Evolutionary conservation across 306 rosid genomes (phyloP), one percentile per base, ranked within the genome.

Genomic region (Potentilla sterilis): DNA sequence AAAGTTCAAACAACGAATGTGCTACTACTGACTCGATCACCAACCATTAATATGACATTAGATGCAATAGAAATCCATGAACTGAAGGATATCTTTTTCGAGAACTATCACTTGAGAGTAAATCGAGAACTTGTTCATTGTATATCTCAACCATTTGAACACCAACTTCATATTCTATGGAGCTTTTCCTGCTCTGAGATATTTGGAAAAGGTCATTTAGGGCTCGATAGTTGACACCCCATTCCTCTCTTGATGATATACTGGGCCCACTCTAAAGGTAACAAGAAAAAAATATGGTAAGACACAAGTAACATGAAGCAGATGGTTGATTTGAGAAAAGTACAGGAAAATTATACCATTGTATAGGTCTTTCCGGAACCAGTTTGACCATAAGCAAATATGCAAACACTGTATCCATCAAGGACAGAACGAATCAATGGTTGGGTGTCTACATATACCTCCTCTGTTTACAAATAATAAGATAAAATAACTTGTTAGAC

Each of bases 361-460:
- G 99, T 95, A 75, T 90, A 89, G 10, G 99, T 95, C 87, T 95
- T 95, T 78, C 99, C 99, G 5, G 99, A 90, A 67, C 99, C 99
- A 78, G 99, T 95, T 86, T 95, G 99, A 78, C 99, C 99, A 75
- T 95, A 95, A 34, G 99, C 99, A 89, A 95, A 95, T 92, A 95
- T 95, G 79, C 99, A 95, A 71, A 95, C 99, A 84, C 89, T 92
- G 86, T 88, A 95, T 70, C 99, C 99, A 70, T 95, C 99, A 62
- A 95, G 96, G 59, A 95, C 98, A 76, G 98, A 92, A 52, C 97
- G 93, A 83, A 95, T 86, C 66, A 95, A 83, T 1, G 98, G 99
- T 73, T 81, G 92, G 52, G 97, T 95, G 78, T 95, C 99, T 73
- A 86, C 47, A 81, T 89, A 95, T 61, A 95, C 89, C 69, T 95